These are phyloP conservation scores for Apiotrichum sp. DNA, from an alignment of 1,284 basidiomycete species.

Conservation along the genomic window DNA sequence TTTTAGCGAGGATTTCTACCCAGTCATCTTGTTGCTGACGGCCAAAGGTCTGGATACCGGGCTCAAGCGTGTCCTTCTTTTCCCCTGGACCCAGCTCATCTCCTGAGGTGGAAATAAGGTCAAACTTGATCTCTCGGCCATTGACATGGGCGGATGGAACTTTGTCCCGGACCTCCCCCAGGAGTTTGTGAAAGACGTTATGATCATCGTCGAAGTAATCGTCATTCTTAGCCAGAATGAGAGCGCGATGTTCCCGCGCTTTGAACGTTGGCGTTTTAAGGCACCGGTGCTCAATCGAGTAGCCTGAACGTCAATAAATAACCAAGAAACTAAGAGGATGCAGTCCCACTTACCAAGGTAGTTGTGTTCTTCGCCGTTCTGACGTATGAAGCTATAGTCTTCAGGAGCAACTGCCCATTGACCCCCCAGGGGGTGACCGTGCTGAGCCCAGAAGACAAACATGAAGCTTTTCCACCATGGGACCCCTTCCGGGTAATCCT, in stretches of 20 bases:
- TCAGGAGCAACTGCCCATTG: constrained; percentile 43
- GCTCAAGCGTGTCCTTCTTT: neutral
- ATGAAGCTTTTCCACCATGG: constrained; percentile 41
- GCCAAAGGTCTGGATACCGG: constrained; percentile 11
- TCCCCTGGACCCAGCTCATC: constrained; percentile 3
- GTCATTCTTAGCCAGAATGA: constrained; percentile 42
- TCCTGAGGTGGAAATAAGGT: constrained; percentile 27
- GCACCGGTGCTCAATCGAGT: constrained; percentile 44
- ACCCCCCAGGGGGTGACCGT: constrained; percentile 28
- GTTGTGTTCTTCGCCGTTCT: constrained; percentile 20
- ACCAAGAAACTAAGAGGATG: neutral
- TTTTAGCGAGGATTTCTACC: constrained; percentile 4
- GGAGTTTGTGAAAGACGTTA: constrained; percentile 1
- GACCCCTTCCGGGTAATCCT: constrained; percentile 28
- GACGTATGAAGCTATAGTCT: constrained; percentile 24
- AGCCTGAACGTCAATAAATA: constrained; percentile 25
- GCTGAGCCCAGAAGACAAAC: constrained; percentile 36
- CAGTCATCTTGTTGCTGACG: constrained; percentile 6
- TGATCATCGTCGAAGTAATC: constrained; percentile 29
- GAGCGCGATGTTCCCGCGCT: constrained; percentile 35
- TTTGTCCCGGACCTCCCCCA: constrained; percentile 5
- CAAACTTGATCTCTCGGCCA: constrained; percentile 16
- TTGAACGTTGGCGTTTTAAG: neutral
- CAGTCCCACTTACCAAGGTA: constrained; percentile 37
- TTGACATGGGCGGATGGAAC: neutral